These are phyloP conservation scores for Pneumocystis jirovecii DNA, from an alignment of 1,139 yeast genomes.

Conservation along the genomic window DNA sequence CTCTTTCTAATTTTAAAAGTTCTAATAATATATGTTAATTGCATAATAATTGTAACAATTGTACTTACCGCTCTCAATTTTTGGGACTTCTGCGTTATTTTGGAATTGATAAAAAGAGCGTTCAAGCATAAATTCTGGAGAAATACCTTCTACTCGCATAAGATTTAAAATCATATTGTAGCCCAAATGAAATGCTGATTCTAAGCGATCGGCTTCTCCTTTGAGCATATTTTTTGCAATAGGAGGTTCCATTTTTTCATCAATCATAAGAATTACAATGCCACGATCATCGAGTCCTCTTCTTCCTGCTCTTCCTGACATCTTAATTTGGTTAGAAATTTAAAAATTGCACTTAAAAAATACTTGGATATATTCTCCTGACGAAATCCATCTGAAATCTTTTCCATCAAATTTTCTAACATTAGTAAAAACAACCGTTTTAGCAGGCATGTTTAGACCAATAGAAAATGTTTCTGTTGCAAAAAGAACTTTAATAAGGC, in stretches of 20 bases:
- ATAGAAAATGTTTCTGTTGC: conserved; percentile 98
- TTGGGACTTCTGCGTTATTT: conserved; percentile 78
- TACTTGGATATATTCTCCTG: conserved; percentile 90
- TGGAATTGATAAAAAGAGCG: conserved; percentile 91
- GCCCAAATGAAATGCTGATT: conserved; percentile 91
- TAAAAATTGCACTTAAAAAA: background rate
- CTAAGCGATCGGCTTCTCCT: conserved; percentile 92
- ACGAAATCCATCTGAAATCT: conserved; percentile 96
- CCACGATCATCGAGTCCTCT: conserved; percentile 98
- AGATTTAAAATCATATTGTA: conserved; percentile 93
- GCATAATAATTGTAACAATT: background rate
- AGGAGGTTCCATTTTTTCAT: conserved; percentile 97
- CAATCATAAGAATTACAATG: conserved; percentile 97
- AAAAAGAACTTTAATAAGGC: conserved; percentile 78
- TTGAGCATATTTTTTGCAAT: conserved; percentile 99
- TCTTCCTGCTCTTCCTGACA: conserved; percentile 99
- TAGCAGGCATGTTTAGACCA: conserved; percentile 96
- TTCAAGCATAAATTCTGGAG: conserved; percentile 94
- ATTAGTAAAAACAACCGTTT: conserved; percentile 92
- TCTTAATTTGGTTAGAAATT: conserved; percentile 19
- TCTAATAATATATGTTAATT: conserved; percentile 19
- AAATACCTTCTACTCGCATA: conserved; percentile 93
- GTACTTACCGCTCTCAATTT: conserved; percentile 37
- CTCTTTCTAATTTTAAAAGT: conserved; percentile 37
- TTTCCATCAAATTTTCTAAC: conserved; percentile 98